Conservation (phyloP, 1,284 basidiomycete genomes). For the Leccinum fallax region DNA sequence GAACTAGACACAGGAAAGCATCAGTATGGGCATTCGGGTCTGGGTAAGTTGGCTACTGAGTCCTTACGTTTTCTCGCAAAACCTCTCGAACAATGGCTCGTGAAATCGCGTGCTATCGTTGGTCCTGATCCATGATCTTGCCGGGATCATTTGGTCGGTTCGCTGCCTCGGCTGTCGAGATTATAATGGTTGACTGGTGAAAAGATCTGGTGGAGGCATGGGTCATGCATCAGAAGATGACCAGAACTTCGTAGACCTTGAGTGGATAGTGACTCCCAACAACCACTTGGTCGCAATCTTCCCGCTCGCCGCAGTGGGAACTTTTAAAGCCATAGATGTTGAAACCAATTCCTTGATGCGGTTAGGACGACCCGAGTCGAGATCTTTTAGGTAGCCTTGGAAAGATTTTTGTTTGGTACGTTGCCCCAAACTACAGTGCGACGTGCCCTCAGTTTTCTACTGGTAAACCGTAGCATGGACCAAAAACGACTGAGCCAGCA, state of each 20-base stretch:
- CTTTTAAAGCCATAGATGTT: too few relatives aligned
- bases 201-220: neutral
- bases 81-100: neutral
- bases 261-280: too few relatives aligned
- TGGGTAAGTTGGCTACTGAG: neutral
- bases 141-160: neutral
- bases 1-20: neutral
- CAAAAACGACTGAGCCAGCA: neutral
- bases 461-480: neutral
- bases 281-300: too few relatives aligned
- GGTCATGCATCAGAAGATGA: neutral
- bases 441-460: neutral
- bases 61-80: neutral
- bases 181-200: neutral
- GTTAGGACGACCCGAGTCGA: neutral
- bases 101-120: neutral
- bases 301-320: too few relatives aligned
- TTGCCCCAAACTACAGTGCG: neutral
- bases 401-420: neutral
- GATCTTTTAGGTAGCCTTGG: neutral
- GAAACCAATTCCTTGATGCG: too few relatives aligned
- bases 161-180: neutral
- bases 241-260: neutral
- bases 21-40: neutral
- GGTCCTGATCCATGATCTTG: neutral